Evolutionary conservation across 306 rosid species (phyloP).

Genomic region (Styphnolobium japonicum): DNA sequence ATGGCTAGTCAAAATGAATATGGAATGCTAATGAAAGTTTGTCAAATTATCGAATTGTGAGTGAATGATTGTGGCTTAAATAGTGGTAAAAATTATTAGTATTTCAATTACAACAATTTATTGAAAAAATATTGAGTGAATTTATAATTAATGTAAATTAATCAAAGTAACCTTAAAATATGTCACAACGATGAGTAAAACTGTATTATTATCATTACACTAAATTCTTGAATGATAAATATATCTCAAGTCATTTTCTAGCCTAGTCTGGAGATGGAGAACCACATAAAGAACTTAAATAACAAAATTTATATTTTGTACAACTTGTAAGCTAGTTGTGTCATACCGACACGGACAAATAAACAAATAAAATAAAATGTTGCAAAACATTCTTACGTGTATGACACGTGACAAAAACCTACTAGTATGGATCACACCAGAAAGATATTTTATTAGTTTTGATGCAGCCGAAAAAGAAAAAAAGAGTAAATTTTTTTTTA

Average conservation of each 20-base stretch:
- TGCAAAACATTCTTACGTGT: neutral
- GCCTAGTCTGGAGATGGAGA: neutral
- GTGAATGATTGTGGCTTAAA: too few relatives aligned
- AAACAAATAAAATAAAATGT: neutral
- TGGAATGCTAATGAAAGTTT: too few relatives aligned
- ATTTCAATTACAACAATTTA: too few relatives aligned
- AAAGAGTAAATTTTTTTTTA: too few relatives aligned
- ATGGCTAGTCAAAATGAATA: too few relatives aligned
- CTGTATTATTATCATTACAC: neutral
- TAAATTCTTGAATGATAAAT: neutral
- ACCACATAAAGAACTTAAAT: neutral
- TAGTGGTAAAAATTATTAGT: too few relatives aligned
- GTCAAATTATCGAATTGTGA: too few relatives aligned
- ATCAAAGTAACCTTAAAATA: neutral
- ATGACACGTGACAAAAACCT: neutral
- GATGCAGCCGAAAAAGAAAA: neutral
- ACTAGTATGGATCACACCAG: neutral
- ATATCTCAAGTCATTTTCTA: neutral
- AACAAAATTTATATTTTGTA: neutral
- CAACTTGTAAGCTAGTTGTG: neutral
- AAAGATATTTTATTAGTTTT: constrained; percentile 8
- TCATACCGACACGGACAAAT: neutral
- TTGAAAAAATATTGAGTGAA: neutral
- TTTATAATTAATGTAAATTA: neutral
- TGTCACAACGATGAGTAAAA: neutral